Evolutionary conservation across 1,284 basidiomycete genomes (phyloP).

Genomic region (Melanopsichium pennsylvanicum): DNA sequence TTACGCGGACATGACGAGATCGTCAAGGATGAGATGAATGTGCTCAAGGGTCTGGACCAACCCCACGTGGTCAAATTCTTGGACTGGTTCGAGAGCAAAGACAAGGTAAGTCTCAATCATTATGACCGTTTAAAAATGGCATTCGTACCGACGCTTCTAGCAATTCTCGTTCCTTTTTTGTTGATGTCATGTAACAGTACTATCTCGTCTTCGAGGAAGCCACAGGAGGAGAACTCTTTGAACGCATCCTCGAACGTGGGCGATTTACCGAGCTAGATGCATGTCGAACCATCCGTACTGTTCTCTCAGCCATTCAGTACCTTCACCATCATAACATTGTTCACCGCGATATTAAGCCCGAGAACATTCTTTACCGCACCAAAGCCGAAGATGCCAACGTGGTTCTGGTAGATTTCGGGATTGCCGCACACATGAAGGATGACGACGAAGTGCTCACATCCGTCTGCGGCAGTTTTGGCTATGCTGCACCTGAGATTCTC

Average conservation of each 20-base stretch:
- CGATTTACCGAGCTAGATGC: constrained; percentile 66
- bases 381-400: constrained; percentile 71
- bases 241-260: constrained; percentile 61
- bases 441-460: constrained; percentile 80
- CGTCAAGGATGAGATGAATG: constrained; percentile 64
- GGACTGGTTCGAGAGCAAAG: constrained; percentile 65
- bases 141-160: too few relatives aligned
- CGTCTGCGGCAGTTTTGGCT: constrained; percentile 89
- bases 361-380: constrained; percentile 91
- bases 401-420: constrained; percentile 82
- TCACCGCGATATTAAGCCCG: constrained; percentile 69
- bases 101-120: constrained; percentile 42
- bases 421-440: constrained; percentile 66
- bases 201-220: constrained; percentile 67
- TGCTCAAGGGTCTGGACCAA: constrained; percentile 62
- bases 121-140: too few relatives aligned
- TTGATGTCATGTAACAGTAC: constrained; percentile 43
- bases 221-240: constrained; percentile 67
- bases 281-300: constrained; percentile 55
- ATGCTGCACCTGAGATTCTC: constrained; percentile 87
- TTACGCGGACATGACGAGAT: constrained; percentile 61
- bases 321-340: constrained; percentile 63
- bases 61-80: constrained; percentile 70
- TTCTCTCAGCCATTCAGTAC: constrained; percentile 61
- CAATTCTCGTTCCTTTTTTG: too few relatives aligned